Evolutionary conservation across 345 rosid genomes (phyloP), one percentile per base, ranked within the genome.

Genomic region (Hypericum androsaemum): DNA sequence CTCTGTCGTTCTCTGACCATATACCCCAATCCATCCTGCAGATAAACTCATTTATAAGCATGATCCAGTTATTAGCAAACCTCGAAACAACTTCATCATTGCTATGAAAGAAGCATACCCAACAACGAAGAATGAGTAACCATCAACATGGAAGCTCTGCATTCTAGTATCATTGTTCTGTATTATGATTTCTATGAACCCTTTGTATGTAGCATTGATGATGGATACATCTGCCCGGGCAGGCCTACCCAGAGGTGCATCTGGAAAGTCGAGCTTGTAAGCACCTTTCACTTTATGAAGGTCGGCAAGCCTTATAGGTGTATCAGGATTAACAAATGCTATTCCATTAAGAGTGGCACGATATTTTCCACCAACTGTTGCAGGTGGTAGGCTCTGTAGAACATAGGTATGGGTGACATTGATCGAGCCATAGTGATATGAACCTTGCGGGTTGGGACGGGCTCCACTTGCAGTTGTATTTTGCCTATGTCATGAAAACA

Each of bases 371-470:
- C 73, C 48, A 7, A 88, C 77, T 52, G 49, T 70, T 37, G 59
- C 62, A 9, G 80, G 96, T 45, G 96, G 94, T 70, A 88, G 68
- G 77, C 80, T 77, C 71, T 70, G 63, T 61, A 92, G 52, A 43
- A 83, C 39, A 51, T 84, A 88, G 15, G 92, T 75, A 15, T 83
- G 71, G 10, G 94, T 92, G 50, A 84, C 70, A 58, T 92, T 92
- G 67, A 92, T 92, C 36, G 64, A 57, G 54, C 98, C 96, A 39
- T 92, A 92, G 72, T 81, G 98, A 59, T 63, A 92, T 55, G 98
- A 92, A 1, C 98, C 98, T 52, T 92, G 98, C 0, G 98, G 96
- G 53, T 92, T 92, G 53, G 96, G 96, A 36, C 98, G 89, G 69
- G 98, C 96, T 60, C 98, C 98, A 64, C 96, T 85, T 8, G 98